A percentile compares a stretch with the other conserved stretches of the same genome.
These are phyloP conservation scores for Trypanosoma scelopori DNA, from an alignment of 208 protist species.

Conservation along the genomic window DNA sequence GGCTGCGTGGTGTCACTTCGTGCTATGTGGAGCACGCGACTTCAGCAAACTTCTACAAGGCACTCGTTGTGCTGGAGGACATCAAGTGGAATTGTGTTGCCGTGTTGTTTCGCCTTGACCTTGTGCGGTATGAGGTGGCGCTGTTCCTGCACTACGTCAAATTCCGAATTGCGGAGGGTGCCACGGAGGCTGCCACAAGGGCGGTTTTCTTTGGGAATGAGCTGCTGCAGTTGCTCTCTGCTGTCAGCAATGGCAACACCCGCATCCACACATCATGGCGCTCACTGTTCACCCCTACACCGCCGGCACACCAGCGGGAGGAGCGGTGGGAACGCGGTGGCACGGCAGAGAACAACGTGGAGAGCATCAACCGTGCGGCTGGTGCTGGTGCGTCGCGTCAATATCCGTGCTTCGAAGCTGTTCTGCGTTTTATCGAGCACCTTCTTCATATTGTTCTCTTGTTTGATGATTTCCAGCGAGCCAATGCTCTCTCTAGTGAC, in stretches of 20 bases:
- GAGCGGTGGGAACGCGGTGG: background rate
- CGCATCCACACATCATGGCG: constrained; percentile 12
- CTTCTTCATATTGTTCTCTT: constrained; percentile 36
- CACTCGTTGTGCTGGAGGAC: constrained; percentile 20
- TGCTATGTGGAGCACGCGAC: constrained; percentile 1
- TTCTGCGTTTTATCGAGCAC: constrained; percentile 33
- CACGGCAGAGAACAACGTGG: background rate
- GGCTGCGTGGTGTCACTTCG: background rate
- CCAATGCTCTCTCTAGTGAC: background rate
- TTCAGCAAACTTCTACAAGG: constrained; percentile 15
- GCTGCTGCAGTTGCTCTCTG: constrained; percentile 1
- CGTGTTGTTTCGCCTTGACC: constrained; percentile 18
- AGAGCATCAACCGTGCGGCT: background rate
- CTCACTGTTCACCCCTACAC: constrained; percentile 21
- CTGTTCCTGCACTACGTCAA: constrained; percentile 29
- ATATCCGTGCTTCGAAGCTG: constrained; percentile 18
- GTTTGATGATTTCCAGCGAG: constrained; percentile 24
- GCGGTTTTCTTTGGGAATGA: constrained; percentile 11
- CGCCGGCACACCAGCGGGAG: constrained; percentile 11
- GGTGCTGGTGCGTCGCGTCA: background rate
- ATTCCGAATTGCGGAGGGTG: background rate
- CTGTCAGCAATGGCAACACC: background rate
- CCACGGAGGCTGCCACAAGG: background rate
- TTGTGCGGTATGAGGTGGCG: constrained; percentile 25
- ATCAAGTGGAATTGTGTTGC: constrained; percentile 15